Evolutionary conservation across 352 stramenopile genomes (phyloP), one percentile per base, ranked within the genome.

Genomic region (Globisporangium sylvaticum): DNA sequence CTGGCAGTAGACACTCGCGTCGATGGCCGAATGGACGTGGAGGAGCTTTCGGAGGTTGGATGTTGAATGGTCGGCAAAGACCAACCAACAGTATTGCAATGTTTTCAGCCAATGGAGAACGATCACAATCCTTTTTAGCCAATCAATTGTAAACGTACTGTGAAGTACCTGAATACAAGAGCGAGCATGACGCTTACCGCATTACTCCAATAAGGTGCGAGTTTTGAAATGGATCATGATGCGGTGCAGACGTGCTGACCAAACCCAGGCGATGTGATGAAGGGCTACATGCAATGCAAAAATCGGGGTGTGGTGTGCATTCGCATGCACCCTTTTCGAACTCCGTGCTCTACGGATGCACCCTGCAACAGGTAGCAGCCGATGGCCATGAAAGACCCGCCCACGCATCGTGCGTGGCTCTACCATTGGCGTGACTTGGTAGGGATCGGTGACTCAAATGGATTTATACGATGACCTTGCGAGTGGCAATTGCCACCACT

Each of bases 11-110:
- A 24, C 42, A 3, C 42, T 58, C 53, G 18, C 54, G 42, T 50
- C 48, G 55, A 60, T 60, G 55, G 55, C 32, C 55, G 31, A 61
- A 46, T 61, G 55, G 55, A 61, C 54, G 54, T 4, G 15, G 42
- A 50, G 42, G 42, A 50, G 42, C 42, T 50, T 50, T 50, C 18
- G 42, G 42, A 50, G 42, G 42, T 50, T 50, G 42, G 42, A 50
- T 50, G 42, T 57, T 50, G 50, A 66, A 37, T 58, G 50, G 50
- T 66, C 61, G 31, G 53, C 63, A 67, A 61, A 53, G 55, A 62
- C 66, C 69, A 77, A 77, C 71, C 73, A 79, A 79, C 59, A 59
- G 39, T 61, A 61, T 61, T 61, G 55, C 18, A n/a, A 10, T 48
- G 4, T 29, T 61, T 48, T 31, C 31, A 61, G 31, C 55, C 55